Base-by-base conservation (phyloP, 2,329 filamentous ascomycete genomes). In the Botrytis fragariae region DNA sequence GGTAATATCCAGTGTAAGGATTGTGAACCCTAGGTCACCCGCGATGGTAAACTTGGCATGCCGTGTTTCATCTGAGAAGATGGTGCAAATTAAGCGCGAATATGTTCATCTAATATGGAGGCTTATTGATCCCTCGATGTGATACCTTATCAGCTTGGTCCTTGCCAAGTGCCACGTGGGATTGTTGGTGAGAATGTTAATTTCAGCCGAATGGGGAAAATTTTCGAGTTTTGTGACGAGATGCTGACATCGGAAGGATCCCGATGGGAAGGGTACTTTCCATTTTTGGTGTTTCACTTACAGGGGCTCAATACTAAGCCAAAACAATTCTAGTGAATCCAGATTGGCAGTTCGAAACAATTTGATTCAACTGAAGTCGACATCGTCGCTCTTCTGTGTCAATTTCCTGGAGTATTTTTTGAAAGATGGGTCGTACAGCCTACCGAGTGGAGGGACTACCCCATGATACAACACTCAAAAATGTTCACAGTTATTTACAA, bases 391-490 rank as follows among this genome's bases (percentile, higher is more conserved):
- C n/a, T 3, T 45, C 44, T 54, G 20, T 57, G 16, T 35, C 12
- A 8, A 22, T 67, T 48, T 18, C 10, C 37, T 25, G n/a, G 37
- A 32, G n/a, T 25, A 25, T 14, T 18, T 22, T 12, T 25, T 65
- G 0, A 42, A 59, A 22, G 44, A 72, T 72, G 71, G 71, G 64
- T 39, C 71, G 71, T 29, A 72, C 71, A 14, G 71, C 63, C 32
- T 72, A 72, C 29, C 63, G 71, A 20, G 71, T 72, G 42, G 71
- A 72, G 29, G 65, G 71, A 60, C 37, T 72, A 45, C 71, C 71
- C 39, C 63, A 45, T 32, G 54, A 72, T 42, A 48, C 63, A 45
- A 69, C 71, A 6, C 51, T 72, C 42, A 54, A 72, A 29, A 61
- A 69, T 42, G 63, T 72, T 25, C 42, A 69, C 45, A 42, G 42